Evolutionary conservation across 2,329 filamentous ascomycete species (phyloP).

Genomic region (Shiraia bambusicola): DNA sequence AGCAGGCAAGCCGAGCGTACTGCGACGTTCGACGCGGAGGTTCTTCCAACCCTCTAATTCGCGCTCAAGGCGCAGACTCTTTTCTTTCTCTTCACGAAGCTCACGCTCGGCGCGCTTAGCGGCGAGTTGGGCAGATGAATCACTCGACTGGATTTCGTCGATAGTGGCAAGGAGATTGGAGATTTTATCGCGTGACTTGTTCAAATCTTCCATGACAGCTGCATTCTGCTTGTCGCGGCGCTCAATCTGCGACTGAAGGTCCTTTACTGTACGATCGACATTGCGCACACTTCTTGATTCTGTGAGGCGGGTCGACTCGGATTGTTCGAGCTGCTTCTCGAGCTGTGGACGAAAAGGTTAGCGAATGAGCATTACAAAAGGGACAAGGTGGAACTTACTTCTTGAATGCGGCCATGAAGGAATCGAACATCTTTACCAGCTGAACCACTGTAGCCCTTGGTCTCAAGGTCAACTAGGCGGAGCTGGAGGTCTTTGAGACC

Average conservation of each 20-base stretch:
- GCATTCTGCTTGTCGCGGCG: slow-evolving; percentile 85
- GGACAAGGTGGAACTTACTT: slow-evolving; percentile 61
- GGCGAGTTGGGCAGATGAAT: slow-evolving; percentile 77
- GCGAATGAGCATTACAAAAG: slow-evolving; percentile 4
- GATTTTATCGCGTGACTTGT: slow-evolving; percentile 83
- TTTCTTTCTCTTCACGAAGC: slow-evolving; percentile 84
- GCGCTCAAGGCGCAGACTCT: slow-evolving; percentile 75
- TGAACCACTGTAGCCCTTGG: slow-evolving; percentile 85
- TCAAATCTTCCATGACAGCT: slow-evolving; percentile 79
- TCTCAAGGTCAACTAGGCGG: slow-evolving; percentile 88
- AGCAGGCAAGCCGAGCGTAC: slow-evolving; percentile 37
- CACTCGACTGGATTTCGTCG: slow-evolving; percentile 87
- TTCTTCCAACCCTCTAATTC: slow-evolving; percentile 82
- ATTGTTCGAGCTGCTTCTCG: slow-evolving; percentile 80
- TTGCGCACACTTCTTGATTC: slow-evolving; percentile 88
- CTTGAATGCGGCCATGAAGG: slow-evolving; percentile 89
- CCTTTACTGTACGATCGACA: slow-evolving; percentile 90
- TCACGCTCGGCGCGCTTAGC: slow-evolving; percentile 87
- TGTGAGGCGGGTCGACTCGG: slow-evolving; percentile 75
- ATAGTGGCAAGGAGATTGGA: slow-evolving; percentile 87
- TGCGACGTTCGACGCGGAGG: slow-evolving; percentile 62
- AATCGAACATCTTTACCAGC: slow-evolving; percentile 95
- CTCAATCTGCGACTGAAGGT: slow-evolving; percentile 88
- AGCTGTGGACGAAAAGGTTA: slow-evolving; percentile 59
- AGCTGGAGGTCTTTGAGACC: slow-evolving; percentile 87